Percentiles rank a stretch among this genome's conserved stretches.
phyloP scores from a whole-genome alignment of 441 rosid genomes.

The Adansonia grandidieri region DNA sequence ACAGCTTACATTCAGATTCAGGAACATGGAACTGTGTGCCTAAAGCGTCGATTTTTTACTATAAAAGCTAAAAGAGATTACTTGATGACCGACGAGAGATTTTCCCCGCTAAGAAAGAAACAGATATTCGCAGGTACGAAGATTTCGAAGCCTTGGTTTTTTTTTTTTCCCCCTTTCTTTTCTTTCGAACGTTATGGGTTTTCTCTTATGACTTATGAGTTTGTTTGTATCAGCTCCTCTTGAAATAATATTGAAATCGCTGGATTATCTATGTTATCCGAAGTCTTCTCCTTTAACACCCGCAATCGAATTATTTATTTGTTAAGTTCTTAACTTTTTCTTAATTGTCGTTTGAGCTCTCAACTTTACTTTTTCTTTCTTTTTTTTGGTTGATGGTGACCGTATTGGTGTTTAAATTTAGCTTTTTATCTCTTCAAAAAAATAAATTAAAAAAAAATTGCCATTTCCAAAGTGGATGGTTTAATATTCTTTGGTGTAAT shows the following conservation, averaged over 20 bases:
- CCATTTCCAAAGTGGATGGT: background rate
- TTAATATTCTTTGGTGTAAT: background rate
- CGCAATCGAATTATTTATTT: background rate
- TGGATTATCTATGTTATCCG: background rate
- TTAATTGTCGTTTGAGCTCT: background rate
- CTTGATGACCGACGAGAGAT: background rate
- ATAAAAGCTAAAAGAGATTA: background rate
- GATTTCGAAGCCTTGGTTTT: background rate
- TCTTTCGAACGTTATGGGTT: background rate
- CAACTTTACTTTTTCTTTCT: background rate
- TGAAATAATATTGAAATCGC: background rate
- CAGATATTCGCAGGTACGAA: constrained; percentile 10
- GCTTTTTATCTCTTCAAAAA: background rate
- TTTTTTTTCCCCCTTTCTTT: background rate
- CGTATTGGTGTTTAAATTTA: background rate
- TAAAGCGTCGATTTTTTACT: background rate
- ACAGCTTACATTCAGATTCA: background rate
- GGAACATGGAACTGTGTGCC: background rate
- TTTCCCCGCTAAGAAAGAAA: background rate
- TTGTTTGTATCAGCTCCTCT: background rate
- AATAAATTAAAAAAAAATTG: background rate
- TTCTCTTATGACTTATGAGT: background rate
- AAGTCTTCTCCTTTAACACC: background rate
- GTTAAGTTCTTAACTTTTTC: background rate
- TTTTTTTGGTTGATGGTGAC: constrained; percentile 14